Evolutionary conservation across 495 filamentous ascomycete species (phyloP), one percentile per base, ranked within the genome.

Genomic region (Tuber brumale): DNA sequence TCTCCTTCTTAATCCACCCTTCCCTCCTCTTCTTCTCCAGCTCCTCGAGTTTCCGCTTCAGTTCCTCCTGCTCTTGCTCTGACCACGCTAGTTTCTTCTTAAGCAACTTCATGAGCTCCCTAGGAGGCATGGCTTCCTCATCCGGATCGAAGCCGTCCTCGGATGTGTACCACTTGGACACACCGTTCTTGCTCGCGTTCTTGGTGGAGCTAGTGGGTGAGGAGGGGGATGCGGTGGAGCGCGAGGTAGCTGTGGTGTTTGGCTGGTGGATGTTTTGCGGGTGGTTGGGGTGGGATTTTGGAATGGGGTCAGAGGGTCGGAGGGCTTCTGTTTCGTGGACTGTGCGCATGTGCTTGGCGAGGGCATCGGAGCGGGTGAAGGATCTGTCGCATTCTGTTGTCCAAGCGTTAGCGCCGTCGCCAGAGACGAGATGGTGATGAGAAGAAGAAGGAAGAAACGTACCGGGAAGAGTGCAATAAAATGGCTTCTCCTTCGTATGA

Each of bases 261-360:
- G 71, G 61, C 2, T 66, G 23, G 31, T 75, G 57, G 44, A 81
- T 79, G 76, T 83, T 84, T 75, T 82, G 80, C 73, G 84, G 81
- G 83, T 85, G 83, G 69, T 86, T 84, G n/a, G 84, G 90, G 87
- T 91, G 90, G 70, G 90, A 89, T 84, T 93, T 94, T 3, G 93
- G 91, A 31, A 95, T 91, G 7, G 93, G 91, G 81, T 96, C 94
- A n/a, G 91, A 92, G 9, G 93, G 93, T 9, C 94, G 91, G 7
- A 97, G 87, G 8, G 93, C 92, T 84, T 98, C 96, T 51, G 94
- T 97, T 84, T 99, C 96, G 85, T 99, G 95, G 43, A 99, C 95
- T 44, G 95, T 98, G 83, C 95, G 92, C 93, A 97, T 97, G 84
- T 99, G 95, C 83, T 99, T 99, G 9, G 95, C 94, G 0, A 99